Evolutionary conservation across 306 rosid genomes (phyloP).

Genomic region (Gastrolobium villosum): DNA sequence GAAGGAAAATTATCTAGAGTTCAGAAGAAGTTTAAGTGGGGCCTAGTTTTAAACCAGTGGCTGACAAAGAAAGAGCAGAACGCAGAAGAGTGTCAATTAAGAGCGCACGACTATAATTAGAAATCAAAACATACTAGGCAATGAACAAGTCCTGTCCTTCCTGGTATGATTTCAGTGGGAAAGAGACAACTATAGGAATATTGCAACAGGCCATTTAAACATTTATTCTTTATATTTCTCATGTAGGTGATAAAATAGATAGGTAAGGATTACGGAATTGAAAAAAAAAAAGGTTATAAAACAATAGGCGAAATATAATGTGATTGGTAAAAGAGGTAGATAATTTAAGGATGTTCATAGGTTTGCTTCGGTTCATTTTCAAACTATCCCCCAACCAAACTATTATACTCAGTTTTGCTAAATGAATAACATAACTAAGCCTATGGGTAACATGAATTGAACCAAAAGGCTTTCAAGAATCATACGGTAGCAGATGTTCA

Average conservation of each 20-base stretch:
- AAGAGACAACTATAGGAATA: background rate
- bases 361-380: background rate
- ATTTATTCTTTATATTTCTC: background rate
- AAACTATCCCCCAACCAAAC: conserved; percentile 3
- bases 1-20: background rate
- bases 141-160: background rate
- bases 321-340: background rate
- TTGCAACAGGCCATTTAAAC: background rate
- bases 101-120: conserved; percentile 14
- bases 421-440: background rate
- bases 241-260: background rate
- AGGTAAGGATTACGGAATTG: background rate
- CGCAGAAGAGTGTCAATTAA: background rate
- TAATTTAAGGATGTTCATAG: conserved; percentile 14
- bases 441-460: conserved; percentile 1
- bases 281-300: background rate
- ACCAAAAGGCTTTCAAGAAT: conserved; percentile 24
- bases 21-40: background rate
- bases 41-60: background rate
- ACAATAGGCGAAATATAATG: conserved; percentile 5
- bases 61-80: background rate
- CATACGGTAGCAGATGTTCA: background rate
- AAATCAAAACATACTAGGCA: conserved; percentile 10
- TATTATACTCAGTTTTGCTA: background rate
- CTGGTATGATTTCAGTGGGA: conserved; percentile 2